Base-by-base conservation (phyloP, 768 basidiomycete genomes). In the Exsudoporus frostii region DNA sequence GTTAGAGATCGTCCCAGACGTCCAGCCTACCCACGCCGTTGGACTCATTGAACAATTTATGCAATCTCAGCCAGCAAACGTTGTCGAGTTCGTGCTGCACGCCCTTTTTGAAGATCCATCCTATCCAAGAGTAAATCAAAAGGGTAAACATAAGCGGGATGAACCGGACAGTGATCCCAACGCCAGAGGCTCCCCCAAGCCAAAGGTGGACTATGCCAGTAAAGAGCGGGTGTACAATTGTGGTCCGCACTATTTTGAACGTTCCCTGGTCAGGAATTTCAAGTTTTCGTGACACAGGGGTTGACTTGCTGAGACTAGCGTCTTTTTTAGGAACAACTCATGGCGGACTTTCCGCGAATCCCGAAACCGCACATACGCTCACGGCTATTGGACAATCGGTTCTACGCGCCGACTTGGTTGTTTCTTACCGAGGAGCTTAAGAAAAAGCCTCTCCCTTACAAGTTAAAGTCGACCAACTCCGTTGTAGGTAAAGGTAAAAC, bases 1-100 rank as follows among this genome's bases (percentile, higher is more conserved):
- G 29, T 71, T 86, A 34, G 86, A 88, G 60, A 79, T 91, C 41
- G 66, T 90, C 13, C 89, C 89, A 0, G 86, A 90, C 58, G 85
- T 89, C 22, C 74, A 79, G 20, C 81, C 84, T 5, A 71, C 74
- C 3, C 77, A 89, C 57, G 78, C 78, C 13, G 63, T 74, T 22
- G 55, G 65, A 1, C 79, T 88, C 30, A 62, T 88, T 29, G 67
- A 74, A 34, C 63, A 74, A 40, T 71, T 79, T 55, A 63, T 78
- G 27, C 68, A 73, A 5, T 59, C 68, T 5, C 71, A 72, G 1
- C 59, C 58, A 17, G 45, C n/a, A 10, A 60, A 65, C 29, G 76
- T 80, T 38, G 73, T 82, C 34, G 79, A 86, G 60, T 67, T 69
- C 7, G 79, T 86, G 0, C 57, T 92, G 9, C 81, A 87, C 45